Evolutionary conservation across 2,329 filamentous ascomycete genomes (phyloP), one percentile per base, ranked within the genome.

Genomic region (Epichloe festucae): DNA sequence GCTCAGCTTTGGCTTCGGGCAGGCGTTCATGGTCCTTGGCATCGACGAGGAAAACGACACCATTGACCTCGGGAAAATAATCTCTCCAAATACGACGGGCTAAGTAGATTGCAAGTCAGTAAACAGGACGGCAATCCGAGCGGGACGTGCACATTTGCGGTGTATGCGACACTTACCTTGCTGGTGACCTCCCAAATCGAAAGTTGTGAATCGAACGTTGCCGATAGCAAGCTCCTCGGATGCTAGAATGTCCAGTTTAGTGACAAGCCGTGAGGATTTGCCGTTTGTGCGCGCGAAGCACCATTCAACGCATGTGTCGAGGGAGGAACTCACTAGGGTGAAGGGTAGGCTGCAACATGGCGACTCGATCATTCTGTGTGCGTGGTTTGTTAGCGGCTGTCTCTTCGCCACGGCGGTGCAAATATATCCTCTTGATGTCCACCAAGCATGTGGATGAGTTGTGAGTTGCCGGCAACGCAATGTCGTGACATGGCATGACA

Each of bases 11-110:
- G 65, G 89, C 87, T 76, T 98, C 93, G 63, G 78, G 69, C 69
- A 98, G 87, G 60, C 93, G 89, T 74, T 97, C 91, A 71, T 89
- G 85, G 72, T 98, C 93, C 74, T 95, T 95, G 63, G 93, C 89
- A 64, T 98, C 93, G 62, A 98, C 88, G 53, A 97, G 84, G 79
- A 97, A 98, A 61, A 98, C 90, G 62, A 97, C 95, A 54, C 91
- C 90, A 70, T 85, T 89, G 57, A 95, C 89, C 75, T 95, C 90
- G 62, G 89, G 89, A 79, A 95, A 95, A 74, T 95, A 95, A 67
- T 95, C 89, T 70, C 90, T 91, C 89, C 90, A 95, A 62, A 95
- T 83, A 63, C 90, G 88, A 60, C 90, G 88, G 57, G 89, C 89
- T 89, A 34, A 19, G n/a, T 23, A 27, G n/a, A 31, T 11, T 27